Percentiles rank a stretch among this genome's conserved stretches.
Evolutionary conservation across 1,284 basidiomycete genomes (phyloP).

Genomic region (Bjerkandera adusta): DNA sequence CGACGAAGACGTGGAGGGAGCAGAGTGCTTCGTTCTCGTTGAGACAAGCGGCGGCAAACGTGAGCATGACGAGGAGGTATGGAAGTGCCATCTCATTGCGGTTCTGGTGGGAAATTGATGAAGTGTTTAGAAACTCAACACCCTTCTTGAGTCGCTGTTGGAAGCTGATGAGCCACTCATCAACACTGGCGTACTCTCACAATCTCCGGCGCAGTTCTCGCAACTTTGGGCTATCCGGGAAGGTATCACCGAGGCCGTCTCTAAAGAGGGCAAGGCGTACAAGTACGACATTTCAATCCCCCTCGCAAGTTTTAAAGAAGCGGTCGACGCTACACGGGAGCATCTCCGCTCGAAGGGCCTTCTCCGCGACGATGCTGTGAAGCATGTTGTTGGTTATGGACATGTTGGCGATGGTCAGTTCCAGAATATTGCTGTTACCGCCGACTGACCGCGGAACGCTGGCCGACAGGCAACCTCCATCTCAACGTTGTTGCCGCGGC

Average conservation of each 20-base stretch:
- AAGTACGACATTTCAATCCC: conserved; percentile 98
- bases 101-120: not conserved
- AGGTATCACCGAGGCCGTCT: conserved; percentile 89
- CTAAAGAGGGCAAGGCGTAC: conserved; percentile 94
- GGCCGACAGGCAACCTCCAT: conserved; percentile 94
- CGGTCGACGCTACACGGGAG: conserved; percentile 82
- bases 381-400: conserved; percentile 89
- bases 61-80: conserved; percentile 95
- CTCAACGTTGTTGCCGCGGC: conserved; percentile 89
- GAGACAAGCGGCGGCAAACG: conserved; percentile 95
- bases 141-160: conserved; percentile 80
- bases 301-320: conserved; percentile 83
- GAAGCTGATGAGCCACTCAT: conserved; percentile 75
- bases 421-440: no score
- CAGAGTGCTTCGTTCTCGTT: conserved; percentile 88
- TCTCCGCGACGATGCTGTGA: conserved; percentile 69
- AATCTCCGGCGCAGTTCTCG: conserved; percentile 88
- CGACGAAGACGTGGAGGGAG: conserved; percentile 69
- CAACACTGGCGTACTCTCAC: conserved; percentile 90
- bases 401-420: conserved; percentile 94
- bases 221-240: conserved; percentile 95
- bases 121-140: conserved; percentile 75
- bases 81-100: conserved; percentile 12
- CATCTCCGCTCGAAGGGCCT: conserved; percentile 76
- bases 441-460: conserved; percentile 7